These are phyloP conservation scores for barley (Hordeum vulgare) DNA, from an alignment of 176 grass and related monocot species.

Conservation along the genomic window DNA sequence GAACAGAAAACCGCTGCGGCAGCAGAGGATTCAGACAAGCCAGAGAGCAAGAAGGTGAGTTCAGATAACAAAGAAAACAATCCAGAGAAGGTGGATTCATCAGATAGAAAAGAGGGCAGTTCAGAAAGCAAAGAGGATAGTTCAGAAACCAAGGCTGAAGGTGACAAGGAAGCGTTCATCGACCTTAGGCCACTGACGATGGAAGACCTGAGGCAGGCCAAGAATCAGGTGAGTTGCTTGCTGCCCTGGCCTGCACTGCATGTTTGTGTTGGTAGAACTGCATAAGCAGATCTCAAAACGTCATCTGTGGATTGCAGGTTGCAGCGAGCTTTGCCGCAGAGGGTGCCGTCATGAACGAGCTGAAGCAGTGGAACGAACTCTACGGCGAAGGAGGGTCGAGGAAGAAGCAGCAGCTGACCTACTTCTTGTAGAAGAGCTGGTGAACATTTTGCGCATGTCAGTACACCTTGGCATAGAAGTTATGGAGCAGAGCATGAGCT, in stretches of 20 bases:
- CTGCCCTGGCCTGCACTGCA: not conserved
- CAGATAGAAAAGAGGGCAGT: not conserved
- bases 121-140: conserved; percentile 10
- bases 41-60: not conserved
- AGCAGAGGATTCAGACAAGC: conserved; percentile 6
- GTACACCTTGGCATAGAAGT: not conserved
- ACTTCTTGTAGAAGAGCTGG: conserved; percentile 57
- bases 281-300: not conserved
- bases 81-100: not conserved
- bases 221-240: conserved; percentile 65
- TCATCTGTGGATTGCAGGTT: conserved; percentile 37
- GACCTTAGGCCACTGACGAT: conserved; percentile 76
- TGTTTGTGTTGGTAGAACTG: not conserved
- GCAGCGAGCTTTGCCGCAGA: conserved; percentile 74
- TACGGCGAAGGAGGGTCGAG: conserved; percentile 85
- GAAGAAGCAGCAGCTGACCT: conserved; percentile 86
- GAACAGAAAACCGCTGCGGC: conserved; percentile 5
- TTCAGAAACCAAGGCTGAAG: conserved; percentile 23
- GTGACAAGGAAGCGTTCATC: conserved; percentile 21
- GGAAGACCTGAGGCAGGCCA: conserved; percentile 91
- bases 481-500: not conserved
- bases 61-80: not conserved
- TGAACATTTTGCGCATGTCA: not conserved
- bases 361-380: conserved; percentile 92
- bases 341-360: conserved; percentile 79